Evolutionary conservation across 2,329 filamentous ascomycete species (phyloP).

Genomic region (Didymella segeticola): DNA sequence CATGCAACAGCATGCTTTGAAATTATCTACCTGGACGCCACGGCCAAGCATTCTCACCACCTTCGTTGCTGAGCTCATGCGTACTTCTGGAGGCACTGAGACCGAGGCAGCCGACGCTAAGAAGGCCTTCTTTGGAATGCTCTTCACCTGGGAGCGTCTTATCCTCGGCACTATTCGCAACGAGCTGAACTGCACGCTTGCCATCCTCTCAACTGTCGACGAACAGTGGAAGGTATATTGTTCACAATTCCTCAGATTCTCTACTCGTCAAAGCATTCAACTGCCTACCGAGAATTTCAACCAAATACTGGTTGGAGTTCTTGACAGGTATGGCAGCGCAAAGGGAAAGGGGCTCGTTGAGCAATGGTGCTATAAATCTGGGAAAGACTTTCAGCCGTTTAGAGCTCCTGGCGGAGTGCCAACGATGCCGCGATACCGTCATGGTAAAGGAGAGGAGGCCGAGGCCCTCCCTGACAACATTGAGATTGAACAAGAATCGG

Average conservation of each 20-base stretch:
- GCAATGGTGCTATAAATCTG: slow-evolving; percentile 50
- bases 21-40: slow-evolving; percentile 34
- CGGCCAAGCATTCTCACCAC: slow-evolving; percentile 38
- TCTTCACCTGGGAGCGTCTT: slow-evolving; percentile 41
- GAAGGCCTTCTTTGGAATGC: slow-evolving; percentile 35
- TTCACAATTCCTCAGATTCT: slow-evolving; percentile 39
- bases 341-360: slow-evolving; percentile 58
- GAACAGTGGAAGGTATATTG: slow-evolving; percentile 37
- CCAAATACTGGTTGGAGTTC: slow-evolving; percentile 60
- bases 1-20: slow-evolving; percentile 45
- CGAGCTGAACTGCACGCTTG: slow-evolving; percentile 42
- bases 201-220: slow-evolving; percentile 40
- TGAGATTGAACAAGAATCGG: slow-evolving; percentile 36
- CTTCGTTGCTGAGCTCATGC: slow-evolving; percentile 40
- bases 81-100: slow-evolving; percentile 25
- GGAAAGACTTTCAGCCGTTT: slow-evolving; percentile 32
- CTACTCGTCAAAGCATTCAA: slow-evolving; percentile 32
- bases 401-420: slow-evolving; percentile 42
- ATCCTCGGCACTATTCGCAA: slow-evolving; percentile 32
- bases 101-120: slow-evolving; percentile 24
- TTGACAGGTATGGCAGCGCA: slow-evolving; percentile 56
- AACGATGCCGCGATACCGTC: slow-evolving; percentile 38
- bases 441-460: slow-evolving; percentile 33
- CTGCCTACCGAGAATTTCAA: slow-evolving; percentile 56
- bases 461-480: slow-evolving; percentile 38